Base-by-base conservation (phyloP, 805 yeast genomes). In the Suhomyces sp. region DNA sequence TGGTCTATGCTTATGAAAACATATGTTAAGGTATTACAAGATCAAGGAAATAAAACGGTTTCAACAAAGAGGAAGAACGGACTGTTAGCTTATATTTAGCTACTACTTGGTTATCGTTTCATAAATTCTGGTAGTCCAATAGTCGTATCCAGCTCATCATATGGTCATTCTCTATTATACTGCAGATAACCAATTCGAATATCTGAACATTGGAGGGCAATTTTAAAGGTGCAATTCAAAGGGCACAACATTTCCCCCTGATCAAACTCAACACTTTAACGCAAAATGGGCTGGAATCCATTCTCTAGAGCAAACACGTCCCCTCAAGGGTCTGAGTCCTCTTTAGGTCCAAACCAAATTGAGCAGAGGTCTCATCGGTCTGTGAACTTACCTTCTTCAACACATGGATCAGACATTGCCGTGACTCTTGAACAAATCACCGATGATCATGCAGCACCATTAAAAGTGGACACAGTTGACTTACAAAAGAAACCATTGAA, bases 311-410 rank as follows among this genome's bases (percentile, higher is more conserved):
- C 6, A 6, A 20, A 26, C 2, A 16, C 6, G 7, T 20, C 22
- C 7, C 9, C 9, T 6, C 29, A 25, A n/a, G n/a, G n/a, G n/a
- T 14, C 32, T 19, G 33, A 40, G 19, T 21, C 38, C 2, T 15
- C 33, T 8, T 32, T 32, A 24, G 40, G 38, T 16, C 29, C 40
- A 4, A 26, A 34, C 9, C 59, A 51, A 28, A 25, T 54, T 6
- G 55, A 51, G 35, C 67, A 60, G 35, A 47, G 49, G 15, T 50
- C 63, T 0, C 65, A 60, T 32, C 45, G 41, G 14, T 50, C 54
- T 2, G 31, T 60, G 19, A 42, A 47, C 27, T 24, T 54, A 13
- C 46, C 53, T 10, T 11, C 25, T 14, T 20, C 24, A 13, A 4
- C 18, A 7, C 24, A 27, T 4, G 5, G 11, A 12, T 48, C 59